Conservation (phyloP, 148 eudicot species). For the Pharnaceum exiguum region DNA sequence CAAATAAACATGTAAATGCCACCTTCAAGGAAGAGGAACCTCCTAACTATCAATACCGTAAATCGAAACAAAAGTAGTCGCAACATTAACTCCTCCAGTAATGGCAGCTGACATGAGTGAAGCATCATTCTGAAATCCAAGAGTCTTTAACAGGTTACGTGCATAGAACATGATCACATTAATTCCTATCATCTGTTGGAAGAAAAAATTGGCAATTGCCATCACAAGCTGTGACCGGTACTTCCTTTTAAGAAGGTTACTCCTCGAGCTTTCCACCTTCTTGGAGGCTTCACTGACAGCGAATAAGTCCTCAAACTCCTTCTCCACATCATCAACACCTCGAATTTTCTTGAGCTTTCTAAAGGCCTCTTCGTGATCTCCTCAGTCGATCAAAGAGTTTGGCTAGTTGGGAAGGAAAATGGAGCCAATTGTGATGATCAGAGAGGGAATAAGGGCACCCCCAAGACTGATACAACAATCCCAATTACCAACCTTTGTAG, state of each 20-base stretch:
- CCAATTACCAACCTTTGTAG: conserved; percentile 40
- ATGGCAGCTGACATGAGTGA: conserved; percentile 52
- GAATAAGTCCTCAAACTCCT: conserved; percentile 40
- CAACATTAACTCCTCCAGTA: conserved; percentile 44
- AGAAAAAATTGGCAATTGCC: conserved; percentile 51
- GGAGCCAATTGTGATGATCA: conserved; percentile 41
- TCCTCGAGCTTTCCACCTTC: conserved; percentile 41
- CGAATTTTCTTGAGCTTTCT: conserved; percentile 31
- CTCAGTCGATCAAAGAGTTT: conserved; percentile 55
- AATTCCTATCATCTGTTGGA: too few species aligned
- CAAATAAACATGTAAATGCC: conserved; percentile 55
- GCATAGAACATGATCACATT: conserved; percentile 61
- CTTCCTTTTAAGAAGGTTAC: conserved; percentile 41
- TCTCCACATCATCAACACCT: conserved; percentile 36
- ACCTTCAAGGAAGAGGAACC: conserved; percentile 49
- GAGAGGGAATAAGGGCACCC: conserved; percentile 51
- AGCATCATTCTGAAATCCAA: conserved; percentile 40
- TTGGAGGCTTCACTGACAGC: conserved; percentile 45
- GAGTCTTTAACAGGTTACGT: conserved; percentile 42
- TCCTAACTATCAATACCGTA: conserved; percentile 41
- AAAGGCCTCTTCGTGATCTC: conserved; percentile 27
- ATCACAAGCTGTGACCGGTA: conserved; percentile 49
- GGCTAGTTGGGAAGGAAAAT: conserved; percentile 53
- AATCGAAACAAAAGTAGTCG: conserved; percentile 44
- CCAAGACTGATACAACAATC: conserved; percentile 57